Base-by-base conservation (phyloP, 139 green algal species). In the Micractinium conductrix region DNA sequence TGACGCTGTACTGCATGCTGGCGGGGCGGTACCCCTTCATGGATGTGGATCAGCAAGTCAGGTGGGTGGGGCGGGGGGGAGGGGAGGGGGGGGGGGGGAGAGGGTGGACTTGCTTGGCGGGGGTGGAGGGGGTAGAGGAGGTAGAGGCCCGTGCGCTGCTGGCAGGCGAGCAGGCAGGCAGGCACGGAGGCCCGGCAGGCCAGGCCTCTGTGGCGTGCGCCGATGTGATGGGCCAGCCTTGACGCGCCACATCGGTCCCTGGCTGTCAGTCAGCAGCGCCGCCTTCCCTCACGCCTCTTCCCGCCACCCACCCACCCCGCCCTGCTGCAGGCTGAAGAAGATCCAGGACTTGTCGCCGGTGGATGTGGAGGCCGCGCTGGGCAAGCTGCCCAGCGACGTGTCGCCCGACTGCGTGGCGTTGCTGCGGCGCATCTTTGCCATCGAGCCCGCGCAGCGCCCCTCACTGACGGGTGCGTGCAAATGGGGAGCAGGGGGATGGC, bases 391-490 rank as follows among this genome's bases (percentile, higher is more conserved):
- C 4, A 24, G 43, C 33, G 86, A 72, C 65, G 78, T 86, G 58
- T 87, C 79, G 0, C 38, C 84, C 14, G 84, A 62, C 26, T 91
- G 83, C 70, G 55, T 67, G 88, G 91, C 84, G 35, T 89, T 98
- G 78, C 74, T 98, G 35, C 75, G 63, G 19, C 76, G 81, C 40
- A 94, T 98, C 60, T 90, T 98, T n/a, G 86, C 90, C 24, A 91
- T 92, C 9, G 78, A 92, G 70, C 88, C 93, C 1, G 38, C 62
- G 22, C 37, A 88, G n/a, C 87, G 95, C 35, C 74, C 91, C 40
- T 91, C 85, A 26, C 89, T 98, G 45, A 53, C 69, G 17, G 88
- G n/a, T n/a, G 91, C 71, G 96, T 98, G 72, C 91, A 95, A 84
- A 44, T 86, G 43, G 79, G 37, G 7, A 21, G 26, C 68, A 42